Base-by-base conservation (phyloP, 202 grass and related monocot genomes). In the Miscanthus sacchariflorus region DNA sequence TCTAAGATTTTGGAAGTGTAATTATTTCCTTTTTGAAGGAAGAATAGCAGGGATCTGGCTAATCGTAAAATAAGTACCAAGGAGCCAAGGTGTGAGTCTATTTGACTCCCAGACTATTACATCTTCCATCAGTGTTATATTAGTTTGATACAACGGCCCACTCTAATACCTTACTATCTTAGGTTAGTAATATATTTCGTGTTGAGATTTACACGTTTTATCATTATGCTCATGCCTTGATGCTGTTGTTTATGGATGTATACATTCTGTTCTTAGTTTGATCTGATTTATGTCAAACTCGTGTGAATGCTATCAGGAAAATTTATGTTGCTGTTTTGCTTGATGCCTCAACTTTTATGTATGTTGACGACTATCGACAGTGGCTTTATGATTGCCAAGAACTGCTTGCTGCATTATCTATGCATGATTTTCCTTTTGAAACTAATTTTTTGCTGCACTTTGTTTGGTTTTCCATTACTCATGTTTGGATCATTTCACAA, bases 201-300 rank as follows among this genome's bases (percentile, higher is more conserved):
- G 15, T 54, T 17, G 21, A 30, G 19, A 59, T 84, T 30, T 85
- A 36, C 1, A 15, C 7, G 27, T 66, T 79, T 33, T 69, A 63
- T 30, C 27, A 43, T 45, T 74, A 36, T 73, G 49, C 15, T 15
- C 49, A 52, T 48, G 25, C 39, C 23, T n/a, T 79, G 12, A 67
- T 54, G 24, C 44, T 68, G n/a, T 54, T 25, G 30, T 67, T 67
- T 67, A 28, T 9, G 17, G 17, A 68, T 36, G 18, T 33, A 68
- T 63, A 40, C 12, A 25, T 46, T 46, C 30, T 45, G 36, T 27
- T n/a, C 59, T 68, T 85, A 68, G 76, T 80, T 74, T 70, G 9
- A 11, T n/a, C n/a, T 49, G 12, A 49, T 52, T 5, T 38, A 23
- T 25, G 30, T 64, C 17, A 58, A 88, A 70, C 25, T 17, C 23